Evolutionary conservation across 495 filamentous ascomycete genomes (phyloP), one percentile per base, ranked within the genome.

Genomic region (Tuber aestivum): DNA sequence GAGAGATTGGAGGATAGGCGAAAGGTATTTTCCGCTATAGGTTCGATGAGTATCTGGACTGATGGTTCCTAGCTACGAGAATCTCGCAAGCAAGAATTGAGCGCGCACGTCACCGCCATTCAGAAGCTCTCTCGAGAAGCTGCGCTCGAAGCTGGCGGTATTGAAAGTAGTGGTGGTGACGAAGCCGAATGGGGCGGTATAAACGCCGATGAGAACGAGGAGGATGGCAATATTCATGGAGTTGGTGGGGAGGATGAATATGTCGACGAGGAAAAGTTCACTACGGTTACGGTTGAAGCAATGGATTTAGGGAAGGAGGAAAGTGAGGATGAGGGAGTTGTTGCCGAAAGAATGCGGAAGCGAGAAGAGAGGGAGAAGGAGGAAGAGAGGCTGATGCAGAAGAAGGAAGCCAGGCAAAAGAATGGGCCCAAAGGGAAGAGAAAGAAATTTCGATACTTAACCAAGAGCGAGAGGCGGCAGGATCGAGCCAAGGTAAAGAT

Each of bases 231-330:
- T 20, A 35, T 35, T 65, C 56, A 20, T 18, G 27, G 14, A 18
- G 83, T 95, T 27, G 89, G 94, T 82, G 89, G 91, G 78, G 93
- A 97, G 81, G 94, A 94, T 73, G 93, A 97, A 84, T 98, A 97
- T 85, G 88, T 97, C 74, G 95, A 98, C 84, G 95, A 97, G 84
- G 94, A 97, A 81, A 91, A 91, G 83, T 95, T 92, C 82, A 97
- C 94, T 35, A 96, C 92, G 7, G 95, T 98, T 41, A 97, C 93
- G 0, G 90, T 98, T 0, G 93, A 97, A 82, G 91, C 91, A 23
- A 93, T 98, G 81, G 91, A 91, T 78, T 86, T 94, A 9, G 56
- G 16, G 27, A 89, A 92, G 4, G 90, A 88, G 73, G 56, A 65
- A 35, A 65, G 56, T 35, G 56, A 65, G 56, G 56, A 65, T 18